Evolutionary conservation across 306 rosid genomes (phyloP).

Genomic region (Trifolium dubium): DNA sequence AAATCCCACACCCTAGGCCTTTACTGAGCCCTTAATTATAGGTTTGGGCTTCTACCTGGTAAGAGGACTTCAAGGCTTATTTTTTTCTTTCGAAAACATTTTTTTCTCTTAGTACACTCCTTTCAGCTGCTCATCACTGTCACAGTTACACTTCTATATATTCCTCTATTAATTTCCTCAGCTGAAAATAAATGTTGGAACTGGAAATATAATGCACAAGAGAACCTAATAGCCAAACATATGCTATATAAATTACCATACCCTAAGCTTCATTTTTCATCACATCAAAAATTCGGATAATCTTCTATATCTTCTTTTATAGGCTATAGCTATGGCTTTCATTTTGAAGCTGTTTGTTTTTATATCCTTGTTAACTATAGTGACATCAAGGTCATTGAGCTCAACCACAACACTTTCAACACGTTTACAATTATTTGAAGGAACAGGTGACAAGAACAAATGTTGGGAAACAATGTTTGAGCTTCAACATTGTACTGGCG

Average conservation of each 20-base stretch:
- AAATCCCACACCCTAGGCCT: too few relatives aligned
- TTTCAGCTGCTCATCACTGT: background rate
- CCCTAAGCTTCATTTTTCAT: background rate
- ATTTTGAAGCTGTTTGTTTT: constrained; percentile 25
- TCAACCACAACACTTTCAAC: background rate
- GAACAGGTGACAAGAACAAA: background rate
- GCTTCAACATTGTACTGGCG: constrained; percentile 33
- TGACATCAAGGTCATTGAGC: background rate
- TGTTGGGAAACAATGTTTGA: constrained; percentile 35
- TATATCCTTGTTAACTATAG: background rate
- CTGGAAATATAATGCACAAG: background rate
- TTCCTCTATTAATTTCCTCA: background rate
- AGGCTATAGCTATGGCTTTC: background rate
- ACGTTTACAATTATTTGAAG: constrained; percentile 15
- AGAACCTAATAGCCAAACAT: background rate
- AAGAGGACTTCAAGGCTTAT: too few relatives aligned
- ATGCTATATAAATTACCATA: background rate
- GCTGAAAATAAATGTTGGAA: background rate
- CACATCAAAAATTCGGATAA: background rate
- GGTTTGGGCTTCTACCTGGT: too few relatives aligned
- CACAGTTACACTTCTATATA: background rate
- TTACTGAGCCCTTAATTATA: too few relatives aligned
- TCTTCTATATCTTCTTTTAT: background rate
- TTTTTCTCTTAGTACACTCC: background rate
- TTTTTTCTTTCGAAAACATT: too few relatives aligned